Percentiles rank a stretch among this genome's conserved stretches.
phyloP scores from a whole-genome alignment of 2,329 filamentous ascomycete species.

The Alternaria arborescens region DNA sequence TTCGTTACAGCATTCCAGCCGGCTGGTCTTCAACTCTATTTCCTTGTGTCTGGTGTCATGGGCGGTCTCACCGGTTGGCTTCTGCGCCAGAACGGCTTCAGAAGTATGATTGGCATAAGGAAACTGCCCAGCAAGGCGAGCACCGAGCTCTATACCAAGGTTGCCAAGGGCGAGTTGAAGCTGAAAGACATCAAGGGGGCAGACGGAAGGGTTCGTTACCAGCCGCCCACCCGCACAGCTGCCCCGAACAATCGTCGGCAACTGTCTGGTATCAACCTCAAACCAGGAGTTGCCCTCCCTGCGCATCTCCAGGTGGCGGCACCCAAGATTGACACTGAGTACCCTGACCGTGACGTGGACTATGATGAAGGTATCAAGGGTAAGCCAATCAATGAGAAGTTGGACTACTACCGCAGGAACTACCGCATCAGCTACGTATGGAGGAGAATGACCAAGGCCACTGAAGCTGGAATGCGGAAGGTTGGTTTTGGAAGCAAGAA shows the following conservation, averaged over 20 bases:
- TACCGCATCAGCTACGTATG: conserved; percentile 32
- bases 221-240: conserved; percentile 28
- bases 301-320: conserved; percentile 31
- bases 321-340: conserved; percentile 23
- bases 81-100: conserved; percentile 49
- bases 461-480: conserved; percentile 23
- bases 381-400: conserved; percentile 25
- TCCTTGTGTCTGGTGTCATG: conserved; percentile 58
- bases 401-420: conserved; percentile 40
- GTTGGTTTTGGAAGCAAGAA: conserved; percentile 29
- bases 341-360: conserved; percentile 34
- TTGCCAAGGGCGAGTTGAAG: conserved; percentile 37
- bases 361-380: conserved; percentile 34
- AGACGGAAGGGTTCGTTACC: conserved; percentile 42
- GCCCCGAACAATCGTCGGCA: conserved; percentile 21
- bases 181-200: conserved; percentile 31
- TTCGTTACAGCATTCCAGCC: conserved; percentile 64
- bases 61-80: conserved; percentile 51
- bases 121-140: conserved; percentile 33
- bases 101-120: conserved; percentile 50
- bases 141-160: conserved; percentile 38
- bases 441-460: conserved; percentile 24
- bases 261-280: conserved; percentile 37
- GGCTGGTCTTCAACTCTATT: conserved; percentile 69
- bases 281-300: conserved; percentile 33